Conservation (phyloP, 2,329 filamentous ascomycete genomes). For the Fusarium multiceps region DNA sequence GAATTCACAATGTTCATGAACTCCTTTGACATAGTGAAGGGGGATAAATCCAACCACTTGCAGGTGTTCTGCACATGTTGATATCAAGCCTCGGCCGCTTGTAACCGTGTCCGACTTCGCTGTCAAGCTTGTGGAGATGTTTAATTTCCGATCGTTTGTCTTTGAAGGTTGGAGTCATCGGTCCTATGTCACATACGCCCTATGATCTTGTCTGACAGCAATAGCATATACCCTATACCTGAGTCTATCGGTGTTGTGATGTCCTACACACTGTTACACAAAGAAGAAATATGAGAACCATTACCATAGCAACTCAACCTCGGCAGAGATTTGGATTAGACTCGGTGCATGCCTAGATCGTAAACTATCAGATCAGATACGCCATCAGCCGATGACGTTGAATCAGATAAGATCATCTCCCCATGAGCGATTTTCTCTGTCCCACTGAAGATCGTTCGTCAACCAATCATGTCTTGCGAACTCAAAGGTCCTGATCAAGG, state of each 20-base stretch:
- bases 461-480: neutral
- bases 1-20: no score
- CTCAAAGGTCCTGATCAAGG: constrained; percentile 10
- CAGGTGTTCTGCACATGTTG: neutral
- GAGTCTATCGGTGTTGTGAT: no score
- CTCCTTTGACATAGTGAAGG: accelerated
- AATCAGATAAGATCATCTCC: constrained; percentile 32
- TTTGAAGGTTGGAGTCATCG: no score
- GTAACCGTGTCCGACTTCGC: no score
- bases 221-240: no score
- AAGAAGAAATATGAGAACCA: neutral
- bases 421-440: constrained; percentile 38
- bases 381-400: constrained; percentile 29
- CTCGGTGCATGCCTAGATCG: neutral
- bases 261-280: neutral
- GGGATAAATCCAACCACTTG: no score
- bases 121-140: no score
- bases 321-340: constrained; percentile 18
- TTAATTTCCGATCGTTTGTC: no score
- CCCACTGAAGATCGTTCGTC: neutral
- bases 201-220: no score
- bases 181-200: no score
- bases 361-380: constrained; percentile 29
- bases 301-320: neutral
- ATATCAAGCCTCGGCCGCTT: neutral